These are phyloP conservation scores for Gnaphalium uliginosum DNA, from an alignment of 129 eudicot species.

Conservation along the genomic window DNA sequence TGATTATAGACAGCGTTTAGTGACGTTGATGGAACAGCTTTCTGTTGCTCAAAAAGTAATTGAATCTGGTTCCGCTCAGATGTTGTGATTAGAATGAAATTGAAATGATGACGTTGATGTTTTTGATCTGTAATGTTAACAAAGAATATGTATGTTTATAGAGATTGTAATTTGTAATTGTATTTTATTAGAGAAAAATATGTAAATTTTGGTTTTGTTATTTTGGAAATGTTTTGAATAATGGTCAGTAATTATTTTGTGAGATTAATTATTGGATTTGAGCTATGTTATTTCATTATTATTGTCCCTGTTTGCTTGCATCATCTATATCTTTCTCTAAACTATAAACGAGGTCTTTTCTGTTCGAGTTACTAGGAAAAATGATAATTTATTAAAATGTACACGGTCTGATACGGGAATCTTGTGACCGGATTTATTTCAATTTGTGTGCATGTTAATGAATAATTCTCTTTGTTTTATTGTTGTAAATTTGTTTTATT, in stretches of 20 bases:
- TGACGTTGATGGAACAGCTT: conserved; percentile 61
- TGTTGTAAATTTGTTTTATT: too few relatives aligned
- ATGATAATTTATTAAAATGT: too few relatives aligned
- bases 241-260: background rate
- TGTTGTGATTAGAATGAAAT: background rate
- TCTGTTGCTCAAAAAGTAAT: conserved; percentile 51
- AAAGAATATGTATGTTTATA: background rate
- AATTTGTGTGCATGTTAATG: too few relatives aligned
- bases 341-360: too few relatives aligned
- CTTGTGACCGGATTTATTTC: too few relatives aligned
- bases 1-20: conserved; percentile 40
- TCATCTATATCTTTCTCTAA: too few relatives aligned
- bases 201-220: too few relatives aligned
- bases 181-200: background rate
- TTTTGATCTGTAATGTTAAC: background rate
- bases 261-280: background rate
- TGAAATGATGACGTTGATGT: background rate
- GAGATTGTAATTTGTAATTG: background rate
- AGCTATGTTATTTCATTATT: background rate
- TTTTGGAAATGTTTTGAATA: background rate
- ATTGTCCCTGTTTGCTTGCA: too few relatives aligned
- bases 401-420: too few relatives aligned
- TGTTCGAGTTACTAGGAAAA: too few relatives aligned
- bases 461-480: too few relatives aligned
- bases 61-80: conserved; percentile 11